These are phyloP conservation scores for Platanthera zijinensis DNA, from an alignment of 106 monocot genomes.

Conservation along the genomic window DNA sequence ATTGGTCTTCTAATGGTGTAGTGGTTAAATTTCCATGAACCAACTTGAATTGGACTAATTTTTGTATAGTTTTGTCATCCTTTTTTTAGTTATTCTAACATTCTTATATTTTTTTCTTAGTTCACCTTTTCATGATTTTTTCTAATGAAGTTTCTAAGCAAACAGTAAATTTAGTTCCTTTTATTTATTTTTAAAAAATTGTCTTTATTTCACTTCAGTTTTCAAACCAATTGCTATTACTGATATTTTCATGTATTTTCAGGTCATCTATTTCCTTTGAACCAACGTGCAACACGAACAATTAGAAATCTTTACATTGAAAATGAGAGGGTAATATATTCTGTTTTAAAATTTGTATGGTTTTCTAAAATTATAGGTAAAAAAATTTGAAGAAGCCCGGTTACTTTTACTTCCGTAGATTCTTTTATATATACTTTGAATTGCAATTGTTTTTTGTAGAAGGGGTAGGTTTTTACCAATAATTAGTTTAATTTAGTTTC, in stretches of 20 bases:
- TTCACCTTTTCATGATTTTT: not conserved
- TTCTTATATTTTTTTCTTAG: not conserved
- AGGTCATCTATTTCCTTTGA: slow-evolving; percentile 76
- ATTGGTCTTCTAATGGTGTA: too few relatives aligned
- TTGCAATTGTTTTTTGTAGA: too few relatives aligned
- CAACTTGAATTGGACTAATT: not conserved
- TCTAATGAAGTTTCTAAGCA: not conserved
- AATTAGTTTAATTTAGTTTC: too few relatives aligned
- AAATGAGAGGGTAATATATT: slow-evolving; percentile 85
- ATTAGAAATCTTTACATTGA: slow-evolving; percentile 84
- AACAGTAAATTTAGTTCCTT: not conserved
- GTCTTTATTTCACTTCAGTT: not conserved
- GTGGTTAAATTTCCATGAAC: not conserved
- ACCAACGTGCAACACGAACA: slow-evolving; percentile 80
- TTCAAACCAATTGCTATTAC: not conserved
- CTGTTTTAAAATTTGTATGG: not conserved
- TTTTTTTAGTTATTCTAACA: not conserved
- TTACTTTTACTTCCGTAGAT: not conserved
- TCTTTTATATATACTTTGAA: too few relatives aligned
- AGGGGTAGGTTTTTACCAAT: too few relatives aligned
- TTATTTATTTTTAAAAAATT: too few relatives aligned
- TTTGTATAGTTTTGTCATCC: not conserved
- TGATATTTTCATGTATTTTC: slow-evolving; percentile 24
- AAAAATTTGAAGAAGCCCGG: too few relatives aligned
- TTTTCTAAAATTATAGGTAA: not conserved